A percentile compares a stretch with the other conserved stretches of the same genome.
These are phyloP conservation scores for Breviolum minutum DNA, from an alignment of 73 alveolate species.

Conservation along the genomic window DNA sequence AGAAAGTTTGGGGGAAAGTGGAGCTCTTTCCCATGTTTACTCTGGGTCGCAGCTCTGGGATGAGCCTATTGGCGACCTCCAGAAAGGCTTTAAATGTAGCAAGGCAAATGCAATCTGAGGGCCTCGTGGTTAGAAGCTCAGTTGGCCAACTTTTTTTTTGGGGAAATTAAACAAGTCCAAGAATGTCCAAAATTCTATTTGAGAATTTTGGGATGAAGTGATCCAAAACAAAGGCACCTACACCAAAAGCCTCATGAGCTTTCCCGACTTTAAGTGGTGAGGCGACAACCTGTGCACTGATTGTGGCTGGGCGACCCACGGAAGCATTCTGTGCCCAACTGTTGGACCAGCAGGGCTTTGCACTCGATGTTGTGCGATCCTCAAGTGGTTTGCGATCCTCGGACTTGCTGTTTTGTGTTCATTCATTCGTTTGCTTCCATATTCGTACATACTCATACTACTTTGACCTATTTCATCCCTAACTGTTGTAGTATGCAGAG, in stretches of 20 bases:
- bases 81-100: background rate
- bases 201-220: no score
- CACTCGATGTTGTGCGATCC: background rate
- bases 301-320: conserved; percentile 11
- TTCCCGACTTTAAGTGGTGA: background rate
- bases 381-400: background rate
- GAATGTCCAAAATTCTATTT: no score
- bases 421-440: no score
- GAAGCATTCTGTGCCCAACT: background rate
- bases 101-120: background rate
- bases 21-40: conserved; percentile 1
- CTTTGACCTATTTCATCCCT: no score
- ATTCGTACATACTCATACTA: no score
- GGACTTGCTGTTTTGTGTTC: background rate
- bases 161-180: no score
- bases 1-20: background rate
- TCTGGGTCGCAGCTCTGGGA: conserved; percentile 7
- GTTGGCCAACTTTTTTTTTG: background rate
- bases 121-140: background rate
- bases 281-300: conserved; percentile 2
- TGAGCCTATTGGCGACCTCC: conserved; percentile 26
- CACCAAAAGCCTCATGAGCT: no score
- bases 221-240: no score
- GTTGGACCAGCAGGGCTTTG: background rate
- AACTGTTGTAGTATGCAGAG: no score